Conservation (phyloP, 192 early-diverging fungal species). For the Coemansia sp. region DNA sequence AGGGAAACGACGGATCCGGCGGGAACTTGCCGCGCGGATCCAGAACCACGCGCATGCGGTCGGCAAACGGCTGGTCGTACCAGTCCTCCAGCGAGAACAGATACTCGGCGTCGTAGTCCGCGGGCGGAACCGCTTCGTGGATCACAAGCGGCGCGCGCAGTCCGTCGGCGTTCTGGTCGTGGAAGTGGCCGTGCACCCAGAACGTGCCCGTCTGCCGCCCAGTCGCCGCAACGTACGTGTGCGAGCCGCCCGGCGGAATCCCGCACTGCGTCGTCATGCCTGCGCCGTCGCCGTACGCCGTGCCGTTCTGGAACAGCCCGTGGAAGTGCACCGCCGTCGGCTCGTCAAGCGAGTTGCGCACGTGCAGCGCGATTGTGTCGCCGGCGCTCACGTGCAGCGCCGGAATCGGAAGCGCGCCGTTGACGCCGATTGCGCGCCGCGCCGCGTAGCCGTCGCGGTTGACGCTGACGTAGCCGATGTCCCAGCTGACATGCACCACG, state of each 20-base stretch:
- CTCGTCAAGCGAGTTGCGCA: constrained; percentile 51
- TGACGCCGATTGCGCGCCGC: constrained; percentile 62
- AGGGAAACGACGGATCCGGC: constrained; percentile 60
- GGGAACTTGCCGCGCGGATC: constrained; percentile 56
- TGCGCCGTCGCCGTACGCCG: constrained; percentile 66
- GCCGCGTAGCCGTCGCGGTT: constrained; percentile 63
- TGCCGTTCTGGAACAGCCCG: constrained; percentile 72
- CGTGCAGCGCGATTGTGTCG: constrained; percentile 27
- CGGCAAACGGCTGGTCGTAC: constrained; percentile 62
- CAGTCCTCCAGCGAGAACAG: constrained; percentile 68
- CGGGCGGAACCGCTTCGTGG: constrained; percentile 26
- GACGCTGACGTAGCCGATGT: constrained; percentile 59
- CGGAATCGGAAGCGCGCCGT: constrained; percentile 58
- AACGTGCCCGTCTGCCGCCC: constrained; percentile 65
- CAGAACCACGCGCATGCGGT: constrained; percentile 52
- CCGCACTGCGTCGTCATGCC: constrained; percentile 67
- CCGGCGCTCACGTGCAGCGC: constrained; percentile 11
- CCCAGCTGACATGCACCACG: constrained; percentile 52
- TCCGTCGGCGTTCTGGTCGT: constrained; percentile 75
- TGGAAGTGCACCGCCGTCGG: constrained; percentile 70
- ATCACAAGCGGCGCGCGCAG: constrained; percentile 69
- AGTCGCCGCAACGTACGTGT: constrained; percentile 62
- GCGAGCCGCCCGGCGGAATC: constrained; percentile 62
- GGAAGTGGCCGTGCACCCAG: constrained; percentile 75
- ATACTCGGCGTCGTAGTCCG: constrained; percentile 66